Conservation (phyloP, 371 early-diverging fungal genomes). For the Parasitella parasitica region DNA sequence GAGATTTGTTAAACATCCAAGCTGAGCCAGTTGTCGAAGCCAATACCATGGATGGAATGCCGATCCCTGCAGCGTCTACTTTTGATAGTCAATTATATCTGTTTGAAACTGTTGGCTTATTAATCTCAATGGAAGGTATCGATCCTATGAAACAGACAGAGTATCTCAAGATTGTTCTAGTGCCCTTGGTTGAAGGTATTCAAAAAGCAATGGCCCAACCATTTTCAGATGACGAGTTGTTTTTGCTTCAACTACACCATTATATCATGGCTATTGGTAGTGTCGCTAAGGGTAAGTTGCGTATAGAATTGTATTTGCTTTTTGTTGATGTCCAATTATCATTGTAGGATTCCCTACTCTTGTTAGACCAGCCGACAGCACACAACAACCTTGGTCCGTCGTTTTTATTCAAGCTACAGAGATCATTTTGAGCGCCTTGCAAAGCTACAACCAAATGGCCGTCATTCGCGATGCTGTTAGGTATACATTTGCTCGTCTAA, state of each 20-base stretch:
- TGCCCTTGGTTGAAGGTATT: slow-evolving; percentile 78
- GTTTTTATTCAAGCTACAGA: slow-evolving; percentile 85
- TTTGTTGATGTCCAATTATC: background rate
- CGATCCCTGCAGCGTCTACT: slow-evolving; percentile 50
- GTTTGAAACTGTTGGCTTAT: slow-evolving; percentile 89
- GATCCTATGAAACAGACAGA: slow-evolving; percentile 73
- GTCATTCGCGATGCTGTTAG: slow-evolving; percentile 84
- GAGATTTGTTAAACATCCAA: slow-evolving; percentile 71
- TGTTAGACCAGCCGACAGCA: slow-evolving; percentile 35
- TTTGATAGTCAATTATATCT: slow-evolving; percentile 88
- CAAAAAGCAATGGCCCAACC: slow-evolving; percentile 52
- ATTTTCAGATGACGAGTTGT: slow-evolving; percentile 66
- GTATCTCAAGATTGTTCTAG: slow-evolving; percentile 73
- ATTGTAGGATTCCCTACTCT: slow-evolving; percentile 78
- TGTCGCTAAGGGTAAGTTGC: slow-evolving; percentile 70
- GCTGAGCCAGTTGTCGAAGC: slow-evolving; percentile 59
- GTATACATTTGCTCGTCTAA: slow-evolving; percentile 83
- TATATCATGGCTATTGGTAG: slow-evolving; percentile 86
- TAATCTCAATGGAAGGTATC: slow-evolving; percentile 78
- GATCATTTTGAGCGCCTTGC: slow-evolving; percentile 75
- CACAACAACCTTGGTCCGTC: slow-evolving; percentile 57
- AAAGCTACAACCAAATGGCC: slow-evolving; percentile 63
- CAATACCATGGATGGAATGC: slow-evolving; percentile 48
- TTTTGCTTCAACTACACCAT: slow-evolving; percentile 78
- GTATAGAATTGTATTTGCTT: background rate